phyloP scores from a whole-genome alignment of 176 grass and related monocot genomes.

The Chloris gayana region DNA sequence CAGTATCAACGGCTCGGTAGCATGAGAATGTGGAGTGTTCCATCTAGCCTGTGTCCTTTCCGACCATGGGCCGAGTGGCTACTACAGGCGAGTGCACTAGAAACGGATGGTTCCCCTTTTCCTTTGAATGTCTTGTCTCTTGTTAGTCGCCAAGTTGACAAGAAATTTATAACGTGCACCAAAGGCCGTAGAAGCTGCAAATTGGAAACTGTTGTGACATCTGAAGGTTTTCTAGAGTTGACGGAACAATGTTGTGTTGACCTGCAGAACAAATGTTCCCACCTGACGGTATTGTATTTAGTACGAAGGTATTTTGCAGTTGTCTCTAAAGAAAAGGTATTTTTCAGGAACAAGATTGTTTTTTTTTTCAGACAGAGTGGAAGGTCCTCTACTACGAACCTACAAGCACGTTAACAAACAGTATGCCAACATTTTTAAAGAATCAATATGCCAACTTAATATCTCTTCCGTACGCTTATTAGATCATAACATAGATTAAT shows the following conservation, averaged over 20 bases:
- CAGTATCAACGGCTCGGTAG: conserved; percentile 28
- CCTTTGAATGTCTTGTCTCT: conserved; percentile 1
- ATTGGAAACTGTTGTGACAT: background rate
- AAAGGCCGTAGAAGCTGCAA: conserved; percentile 4
- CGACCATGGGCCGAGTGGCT: background rate
- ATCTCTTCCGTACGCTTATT: background rate
- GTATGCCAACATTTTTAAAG: background rate
- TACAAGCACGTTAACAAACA: background rate
- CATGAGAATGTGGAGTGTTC: conserved; percentile 18
- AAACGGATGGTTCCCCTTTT: conserved; percentile 38
- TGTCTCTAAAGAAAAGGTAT: background rate
- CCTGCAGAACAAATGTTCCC: background rate
- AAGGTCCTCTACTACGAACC: background rate
- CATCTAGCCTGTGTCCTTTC: conserved; percentile 5
- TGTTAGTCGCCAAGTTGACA: conserved; percentile 27
- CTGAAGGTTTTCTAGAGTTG: background rate
- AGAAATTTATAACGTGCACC: conserved; percentile 11
- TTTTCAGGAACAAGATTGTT: background rate
- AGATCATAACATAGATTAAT: background rate
- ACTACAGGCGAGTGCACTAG: conserved; percentile 40
- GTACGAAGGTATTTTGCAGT: background rate
- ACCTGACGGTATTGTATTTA: background rate
- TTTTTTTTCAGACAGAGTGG: background rate
- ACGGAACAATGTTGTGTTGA: background rate
- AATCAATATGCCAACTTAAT: background rate